Percentiles rank a stretch among this genome's conserved stretches.
phyloP scores from a whole-genome alignment of 371 early-diverging fungal species.

The Apophysomyces sp. region DNA sequence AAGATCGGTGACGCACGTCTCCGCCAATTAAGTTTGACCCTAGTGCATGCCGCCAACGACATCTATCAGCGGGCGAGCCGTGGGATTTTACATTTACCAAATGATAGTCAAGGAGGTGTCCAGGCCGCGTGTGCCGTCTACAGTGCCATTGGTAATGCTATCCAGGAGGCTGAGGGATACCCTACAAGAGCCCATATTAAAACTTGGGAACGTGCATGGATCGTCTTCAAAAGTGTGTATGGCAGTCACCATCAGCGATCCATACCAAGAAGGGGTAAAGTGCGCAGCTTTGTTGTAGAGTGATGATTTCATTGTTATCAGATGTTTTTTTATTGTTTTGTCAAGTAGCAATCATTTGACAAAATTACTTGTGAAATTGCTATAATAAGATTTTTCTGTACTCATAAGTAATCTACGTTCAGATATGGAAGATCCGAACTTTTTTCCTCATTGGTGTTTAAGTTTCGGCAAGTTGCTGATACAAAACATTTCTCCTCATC shows the following conservation, averaged over 20 bases:
- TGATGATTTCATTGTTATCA: conserved; percentile 2
- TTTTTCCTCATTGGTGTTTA: neutral
- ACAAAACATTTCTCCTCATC: neutral
- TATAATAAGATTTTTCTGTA: neutral
- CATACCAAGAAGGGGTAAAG: conserved; percentile 8
- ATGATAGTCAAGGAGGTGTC: conserved; percentile 39
- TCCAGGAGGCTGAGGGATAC: conserved; percentile 26
- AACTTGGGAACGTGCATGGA: conserved; percentile 12
- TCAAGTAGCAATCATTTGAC: neutral
- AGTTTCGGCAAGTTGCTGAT: neutral
- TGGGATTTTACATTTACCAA: conserved; percentile 44
- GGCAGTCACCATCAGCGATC: neutral
- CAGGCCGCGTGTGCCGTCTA: conserved; percentile 55
- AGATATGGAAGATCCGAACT: neutral
- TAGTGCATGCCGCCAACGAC: conserved; percentile 24
- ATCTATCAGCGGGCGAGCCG: conserved; percentile 22
- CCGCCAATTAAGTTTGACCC: conserved; percentile 17
- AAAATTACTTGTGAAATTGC: neutral
- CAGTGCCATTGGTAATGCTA: conserved; percentile 38
- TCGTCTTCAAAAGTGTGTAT: conserved; percentile 30
- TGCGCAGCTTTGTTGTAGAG: conserved; percentile 20
- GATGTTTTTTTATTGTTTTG: neutral
- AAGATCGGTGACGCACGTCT: conserved; percentile 20
- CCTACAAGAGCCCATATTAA: conserved; percentile 35
- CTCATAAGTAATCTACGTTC: neutral